phyloP scores from a whole-genome alignment of 305 asterid species.

The Solanum hybrid region DNA sequence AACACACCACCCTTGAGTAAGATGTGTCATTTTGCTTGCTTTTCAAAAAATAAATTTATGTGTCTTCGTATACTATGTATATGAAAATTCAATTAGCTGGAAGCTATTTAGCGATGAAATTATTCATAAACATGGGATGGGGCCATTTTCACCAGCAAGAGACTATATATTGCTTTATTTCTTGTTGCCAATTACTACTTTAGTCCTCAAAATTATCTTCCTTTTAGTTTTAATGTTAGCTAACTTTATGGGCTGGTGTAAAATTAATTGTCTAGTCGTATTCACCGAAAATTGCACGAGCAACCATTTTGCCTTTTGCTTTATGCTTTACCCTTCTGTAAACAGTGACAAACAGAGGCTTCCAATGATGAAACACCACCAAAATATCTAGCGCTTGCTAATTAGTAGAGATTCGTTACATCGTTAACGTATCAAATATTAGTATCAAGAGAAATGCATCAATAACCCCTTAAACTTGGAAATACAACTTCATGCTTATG shows the following conservation, averaged over 20 bases:
- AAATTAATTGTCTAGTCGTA: slow-evolving; percentile 18
- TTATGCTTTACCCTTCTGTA: neutral
- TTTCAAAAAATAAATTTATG: neutral
- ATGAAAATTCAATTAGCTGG: neutral
- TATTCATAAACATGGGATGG: slow-evolving; percentile 6
- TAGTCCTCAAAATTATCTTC: neutral
- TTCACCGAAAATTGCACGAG: neutral
- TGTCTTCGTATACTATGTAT: neutral
- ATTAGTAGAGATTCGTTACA: neutral
- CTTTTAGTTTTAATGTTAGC: neutral
- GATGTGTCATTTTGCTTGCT: neutral
- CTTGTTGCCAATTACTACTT: neutral
- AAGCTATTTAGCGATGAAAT: neutral
- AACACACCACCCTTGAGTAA: neutral
- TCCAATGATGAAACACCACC: neutral
- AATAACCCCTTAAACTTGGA: neutral
- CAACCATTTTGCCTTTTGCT: slow-evolving; percentile 1
- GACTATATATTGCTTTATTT: neutral
- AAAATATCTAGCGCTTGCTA: neutral
- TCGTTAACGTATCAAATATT: neutral
- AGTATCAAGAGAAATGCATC: neutral
- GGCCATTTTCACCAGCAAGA: slow-evolving; percentile 24
- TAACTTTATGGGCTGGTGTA: slow-evolving; percentile 5
- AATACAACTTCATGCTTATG: neutral
- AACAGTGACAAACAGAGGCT: neutral